Base-by-base conservation (phyloP, 2,329 filamentous ascomycete genomes). In the Sclerotinia sclerotiorum region DNA sequence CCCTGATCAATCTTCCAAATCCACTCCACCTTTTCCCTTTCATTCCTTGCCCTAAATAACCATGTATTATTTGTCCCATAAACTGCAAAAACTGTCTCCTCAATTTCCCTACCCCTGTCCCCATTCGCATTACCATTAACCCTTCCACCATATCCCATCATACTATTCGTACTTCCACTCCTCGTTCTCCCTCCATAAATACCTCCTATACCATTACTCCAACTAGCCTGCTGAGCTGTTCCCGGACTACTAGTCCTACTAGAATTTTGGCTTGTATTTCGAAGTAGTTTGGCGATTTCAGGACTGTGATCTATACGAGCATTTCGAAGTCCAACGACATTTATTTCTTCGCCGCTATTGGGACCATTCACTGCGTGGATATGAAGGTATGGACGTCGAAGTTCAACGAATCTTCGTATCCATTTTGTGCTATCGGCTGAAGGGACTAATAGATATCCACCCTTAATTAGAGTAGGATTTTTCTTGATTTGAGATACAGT, bases 31-130 rank as follows among this genome's bases (percentile, higher is more conserved):
- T 97, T 97, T 79, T 97, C 94, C 61, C 89, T 86, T 81, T 97
- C 94, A 75, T 88, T 94, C 69, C 93, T 85, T 32, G 93, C 92
- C 19, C 93, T 92, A 79, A 99, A 98, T 52, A 99, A 84, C 86
- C 94, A 99, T 44, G 94, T 97, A 79, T 97, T 97, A 78, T 95
- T 91, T 69, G 90, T 92, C 54, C 92, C 94, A 77, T 98, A 99
- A 63, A 99, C 87, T 17, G 95, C 95, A 84, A 97, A 99, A 52
- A 98, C 91, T 13, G 77, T 74, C 10, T 78, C 79, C 49, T 76
- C 72, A 27, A 70, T 64, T 39, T 75, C 70, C 51, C 72, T 70
- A 27, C 74, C 70, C 46, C 70, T 74, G 72, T 72, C 77, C 80
- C 75, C 56, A 29, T 69, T 72, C 69, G 70, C 46, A n/a, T 69